Evolutionary conservation across 768 basidiomycete species (phyloP), one percentile per base, ranked within the genome.

Genomic region (Postia placenta): DNA sequence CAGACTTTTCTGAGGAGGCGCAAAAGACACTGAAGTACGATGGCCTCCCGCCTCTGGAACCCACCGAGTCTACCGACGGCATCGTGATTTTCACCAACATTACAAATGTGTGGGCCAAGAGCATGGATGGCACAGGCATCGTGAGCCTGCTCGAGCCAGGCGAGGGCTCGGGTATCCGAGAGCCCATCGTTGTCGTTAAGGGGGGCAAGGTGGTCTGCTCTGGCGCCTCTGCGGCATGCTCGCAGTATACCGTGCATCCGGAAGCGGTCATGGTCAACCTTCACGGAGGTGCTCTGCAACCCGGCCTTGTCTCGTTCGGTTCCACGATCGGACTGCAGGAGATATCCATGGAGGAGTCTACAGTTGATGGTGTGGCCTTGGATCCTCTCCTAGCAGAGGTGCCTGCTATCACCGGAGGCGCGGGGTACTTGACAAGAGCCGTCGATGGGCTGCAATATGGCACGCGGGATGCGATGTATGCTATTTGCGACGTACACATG

Each of bases 1-100:
- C 86, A 0, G 69, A 77, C 50, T 91, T 76, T 60, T 76, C 81
- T 27, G 63, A 71, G 24, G 89, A 90, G 62, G 75, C 79, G 1
- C 59, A 67, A 44, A 72, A 74, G 9, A 73, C 82, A 5, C 58
- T 91, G 11, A 58, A 78, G 47, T 80, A 76, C 53, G 77, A 79
- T 2, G 90, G 90, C 1, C 67, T 90, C 11, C 87, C 88, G 0
- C 85, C 87, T 12, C 67, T 92, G 1, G 67, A 66, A 11, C 68
- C 73, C 4, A 62, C 64, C 19, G 60, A 61, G 23, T 48, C 57
- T 14, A 60, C 61, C 26, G 68, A 67, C 5, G 64, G 60, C 2
- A 28, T 49, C 15, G 68, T 88, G 19, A 59, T 78, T 14, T 83
- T 89, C 61, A 66, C 65, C 6, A 78, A 78, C 50, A 75, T 88